Evolutionary conservation across 805 yeast genomes (phyloP).

Genomic region (Kazachstania martiniae): DNA sequence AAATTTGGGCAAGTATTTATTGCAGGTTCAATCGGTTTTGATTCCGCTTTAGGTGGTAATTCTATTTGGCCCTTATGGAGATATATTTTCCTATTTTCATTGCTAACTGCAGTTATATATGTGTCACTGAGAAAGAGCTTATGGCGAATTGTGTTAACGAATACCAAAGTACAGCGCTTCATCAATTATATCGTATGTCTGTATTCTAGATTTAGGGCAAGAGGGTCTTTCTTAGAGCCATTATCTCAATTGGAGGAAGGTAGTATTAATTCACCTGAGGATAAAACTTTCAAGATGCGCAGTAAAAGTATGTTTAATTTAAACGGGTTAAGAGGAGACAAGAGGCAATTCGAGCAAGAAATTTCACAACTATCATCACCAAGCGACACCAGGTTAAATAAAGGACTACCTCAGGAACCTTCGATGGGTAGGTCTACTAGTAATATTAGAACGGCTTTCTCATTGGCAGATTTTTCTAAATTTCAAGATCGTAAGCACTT

Average conservation of each 20-base stretch:
- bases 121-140: not conserved
- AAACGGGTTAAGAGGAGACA: not conserved
- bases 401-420: conserved; percentile 1
- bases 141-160: not conserved
- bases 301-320: conserved; percentile 25
- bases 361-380: not conserved
- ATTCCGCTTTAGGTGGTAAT: too few species aligned
- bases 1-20: conserved; percentile 17
- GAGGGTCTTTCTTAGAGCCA: not conserved
- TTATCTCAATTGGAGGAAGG: conserved; percentile 6
- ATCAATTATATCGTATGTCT: conserved; percentile 3
- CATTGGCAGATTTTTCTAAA: conserved; percentile 23
- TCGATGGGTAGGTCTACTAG: conserved; percentile 4
- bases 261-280: not conserved
- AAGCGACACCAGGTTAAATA: not conserved
- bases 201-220: conserved; percentile 2
- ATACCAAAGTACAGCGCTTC: not conserved
- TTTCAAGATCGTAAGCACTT: too few species aligned
- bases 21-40: conserved; percentile 10
- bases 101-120: too few species aligned
- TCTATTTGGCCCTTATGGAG: too few species aligned
- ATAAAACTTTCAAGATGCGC: conserved; percentile 7
- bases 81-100: too few species aligned
- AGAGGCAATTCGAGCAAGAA: too few species aligned
- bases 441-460: conserved; percentile 4